A percentile compares a stretch with the other conserved stretches of the same genome.
These are phyloP conservation scores for Colletotrichum viniferum DNA, from an alignment of 2,329 filamentous ascomycete species.

Conservation along the genomic window DNA sequence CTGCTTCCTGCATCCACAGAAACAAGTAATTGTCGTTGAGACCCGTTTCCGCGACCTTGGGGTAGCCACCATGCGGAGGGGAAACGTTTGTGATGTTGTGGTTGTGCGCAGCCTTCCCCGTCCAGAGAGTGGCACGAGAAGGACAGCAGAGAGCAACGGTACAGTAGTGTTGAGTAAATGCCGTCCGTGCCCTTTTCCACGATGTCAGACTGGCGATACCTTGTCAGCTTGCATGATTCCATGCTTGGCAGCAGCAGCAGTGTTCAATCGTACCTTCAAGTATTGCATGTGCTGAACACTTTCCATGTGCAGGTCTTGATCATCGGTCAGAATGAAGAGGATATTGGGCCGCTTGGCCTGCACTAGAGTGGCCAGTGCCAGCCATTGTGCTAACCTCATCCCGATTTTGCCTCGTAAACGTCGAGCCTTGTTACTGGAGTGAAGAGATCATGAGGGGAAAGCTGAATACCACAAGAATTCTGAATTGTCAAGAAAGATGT, in stretches of 20 bases:
- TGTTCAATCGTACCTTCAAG: neutral
- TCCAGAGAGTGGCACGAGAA: slow-evolving; percentile 25
- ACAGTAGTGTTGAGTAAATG: slow-evolving; percentile 31
- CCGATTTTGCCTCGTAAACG: neutral
- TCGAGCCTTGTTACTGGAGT: neutral
- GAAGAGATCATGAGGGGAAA: neutral
- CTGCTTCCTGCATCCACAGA: slow-evolving; percentile 53
- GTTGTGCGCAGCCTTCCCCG: slow-evolving; percentile 30
- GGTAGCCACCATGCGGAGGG: slow-evolving; percentile 35
- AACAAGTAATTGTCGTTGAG: slow-evolving; percentile 55
- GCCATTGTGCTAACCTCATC: neutral
- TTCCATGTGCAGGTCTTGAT: neutral
- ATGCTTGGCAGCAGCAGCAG: neutral
- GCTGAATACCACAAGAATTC: neutral
- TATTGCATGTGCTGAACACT: neutral
- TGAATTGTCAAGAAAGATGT: neutral
- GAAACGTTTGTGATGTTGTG: slow-evolving; percentile 29
- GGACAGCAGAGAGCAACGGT: slow-evolving; percentile 33
- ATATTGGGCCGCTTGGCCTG: neutral
- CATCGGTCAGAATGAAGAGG: neutral
- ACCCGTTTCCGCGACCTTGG: slow-evolving; percentile 53
- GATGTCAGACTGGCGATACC: neutral
- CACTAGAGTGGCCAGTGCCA: neutral
- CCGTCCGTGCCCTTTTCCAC: slow-evolving; percentile 25
- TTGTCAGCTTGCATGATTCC: neutral